Base-by-base conservation (phyloP, 345 rosid genomes). In the Lepidium aucheri region DNA sequence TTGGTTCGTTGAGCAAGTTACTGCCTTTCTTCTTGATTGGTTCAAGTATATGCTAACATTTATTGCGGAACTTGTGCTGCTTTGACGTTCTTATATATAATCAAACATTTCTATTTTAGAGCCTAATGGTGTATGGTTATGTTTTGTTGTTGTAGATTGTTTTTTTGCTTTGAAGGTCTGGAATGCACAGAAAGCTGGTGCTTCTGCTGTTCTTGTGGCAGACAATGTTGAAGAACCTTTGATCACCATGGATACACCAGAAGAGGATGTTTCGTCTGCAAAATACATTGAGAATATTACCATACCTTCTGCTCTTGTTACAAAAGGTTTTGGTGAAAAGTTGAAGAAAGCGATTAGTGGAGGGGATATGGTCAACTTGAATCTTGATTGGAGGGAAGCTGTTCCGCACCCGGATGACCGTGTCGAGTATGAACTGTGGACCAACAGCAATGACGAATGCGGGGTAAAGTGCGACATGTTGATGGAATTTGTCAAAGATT, bases 331-430 rank as follows among this genome's bases (percentile, higher is more conserved):
- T 41, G 88, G 88, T 49, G 96, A 86, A 46, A 80, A 77, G 51
- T 46, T 94, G n/a, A 94, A 90, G 84, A 85, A 85, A 72, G 81
- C 95, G 7, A 30, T 85, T 49, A 76, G 74, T 28, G 80, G 73
- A 46, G 96, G 89, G 0, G 86, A 90, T 60, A 90, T 94, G 93
- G 92, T 94, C 53, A 88, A 83, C 77, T 86, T 94, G 73, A 94
- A 90, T 34, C 99, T 94, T 66, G 99, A 94, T 67, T 94, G 99
- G 99, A 81, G 97, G 77, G 98, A 93, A 78, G 97, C 96, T 11
- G 97, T 93, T 64, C 97, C 98, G 0, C 97, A 93, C 75, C 98
- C 98, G 32, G 98, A 93, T 76, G 94, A 90, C 67, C 96, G 97
- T 30, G 98, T 93, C 40, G 97, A 90, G 74, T 93, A 93, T 59